A percentile compares a stretch with the other conserved stretches of the same genome.
Evolutionary conservation across 805 yeast genomes (phyloP).

Genomic region (Saccharomycopsis fibuligera): DNA sequence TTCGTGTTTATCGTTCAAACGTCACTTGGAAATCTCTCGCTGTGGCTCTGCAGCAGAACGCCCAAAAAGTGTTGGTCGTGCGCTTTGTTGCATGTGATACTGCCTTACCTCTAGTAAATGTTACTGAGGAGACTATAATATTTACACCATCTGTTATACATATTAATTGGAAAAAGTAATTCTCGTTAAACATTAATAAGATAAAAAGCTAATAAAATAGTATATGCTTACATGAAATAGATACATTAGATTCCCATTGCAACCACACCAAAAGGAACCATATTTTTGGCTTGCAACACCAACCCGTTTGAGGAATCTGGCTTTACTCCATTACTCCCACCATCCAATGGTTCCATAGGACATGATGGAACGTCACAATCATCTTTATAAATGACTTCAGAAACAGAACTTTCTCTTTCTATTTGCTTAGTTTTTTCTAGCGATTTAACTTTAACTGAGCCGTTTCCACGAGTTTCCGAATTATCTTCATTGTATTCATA

Average conservation of each 20-base stretch:
- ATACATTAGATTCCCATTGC: background rate
- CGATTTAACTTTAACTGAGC: conserved; percentile 24
- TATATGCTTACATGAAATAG: background rate
- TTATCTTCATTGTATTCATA: conserved; percentile 21
- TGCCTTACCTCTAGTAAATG: no score
- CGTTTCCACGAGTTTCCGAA: conserved; percentile 27
- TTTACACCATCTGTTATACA: no score
- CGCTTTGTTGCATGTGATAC: no score
- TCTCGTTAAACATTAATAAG: background rate
- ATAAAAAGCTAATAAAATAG: conserved; percentile 1
- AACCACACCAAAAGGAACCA: conserved; percentile 13
- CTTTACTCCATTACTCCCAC: conserved; percentile 13
- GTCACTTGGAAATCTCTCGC: no score
- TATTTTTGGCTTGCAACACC: conserved; percentile 16
- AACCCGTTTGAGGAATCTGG: conserved; percentile 15
- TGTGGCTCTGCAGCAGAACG: no score
- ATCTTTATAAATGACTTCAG: conserved; percentile 21
- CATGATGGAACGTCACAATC: conserved; percentile 21
- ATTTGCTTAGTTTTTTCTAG: conserved; percentile 25
- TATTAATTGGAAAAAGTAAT: no score
- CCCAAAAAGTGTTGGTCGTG: no score
- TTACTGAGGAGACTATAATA: no score
- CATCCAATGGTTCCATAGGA: conserved; percentile 26
- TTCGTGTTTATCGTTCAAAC: no score
- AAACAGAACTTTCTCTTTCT: conserved; percentile 24